Conservation (phyloP, 768 basidiomycete species). For the Tylopilus rubrobrunneus region DNA sequence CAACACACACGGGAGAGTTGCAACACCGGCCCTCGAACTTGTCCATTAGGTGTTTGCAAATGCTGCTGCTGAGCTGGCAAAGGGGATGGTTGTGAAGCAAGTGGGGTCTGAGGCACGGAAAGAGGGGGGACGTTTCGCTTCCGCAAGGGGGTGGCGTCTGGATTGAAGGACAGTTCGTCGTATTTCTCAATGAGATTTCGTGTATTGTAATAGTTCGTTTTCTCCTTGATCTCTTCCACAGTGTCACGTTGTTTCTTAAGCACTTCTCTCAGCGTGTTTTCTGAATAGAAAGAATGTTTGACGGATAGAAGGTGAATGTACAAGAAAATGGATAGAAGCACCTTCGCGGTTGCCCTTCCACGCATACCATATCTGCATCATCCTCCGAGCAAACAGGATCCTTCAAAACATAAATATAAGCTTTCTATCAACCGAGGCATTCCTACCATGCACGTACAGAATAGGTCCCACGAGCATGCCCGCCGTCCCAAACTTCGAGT, state of each 20-base stretch:
- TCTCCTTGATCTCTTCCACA: constrained; percentile 96
- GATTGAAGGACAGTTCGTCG: constrained; percentile 51
- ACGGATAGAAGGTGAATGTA: neutral
- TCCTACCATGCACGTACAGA: constrained; percentile 48
- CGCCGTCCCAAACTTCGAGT: constrained; percentile 34
- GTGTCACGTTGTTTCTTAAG: constrained; percentile 78
- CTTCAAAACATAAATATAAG: constrained; percentile 31
- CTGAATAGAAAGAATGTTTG: constrained; percentile 36
- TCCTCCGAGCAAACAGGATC: constrained; percentile 71
- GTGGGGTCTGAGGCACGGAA: constrained; percentile 30
- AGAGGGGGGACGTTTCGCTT: constrained; percentile 34
- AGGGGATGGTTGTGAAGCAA: constrained; percentile 27
- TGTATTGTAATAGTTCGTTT: constrained; percentile 93
- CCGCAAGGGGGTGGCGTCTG: constrained; percentile 38
- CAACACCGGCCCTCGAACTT: constrained; percentile 24
- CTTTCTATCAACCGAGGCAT: neutral
- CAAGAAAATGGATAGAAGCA: constrained; percentile 23
- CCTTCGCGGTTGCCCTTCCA: constrained; percentile 80
- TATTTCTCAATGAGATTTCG: constrained; percentile 87
- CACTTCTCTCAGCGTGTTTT: constrained; percentile 70
- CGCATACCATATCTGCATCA: constrained; percentile 82
- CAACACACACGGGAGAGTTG: constrained; percentile 39
- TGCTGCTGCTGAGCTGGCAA: constrained; percentile 10
- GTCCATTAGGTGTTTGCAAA: constrained; percentile 22
- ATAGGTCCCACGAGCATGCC: constrained; percentile 71